Base-by-base conservation (phyloP, 768 basidiomycete genomes). In the Pseudohyphozyma bogoriensis region DNA sequence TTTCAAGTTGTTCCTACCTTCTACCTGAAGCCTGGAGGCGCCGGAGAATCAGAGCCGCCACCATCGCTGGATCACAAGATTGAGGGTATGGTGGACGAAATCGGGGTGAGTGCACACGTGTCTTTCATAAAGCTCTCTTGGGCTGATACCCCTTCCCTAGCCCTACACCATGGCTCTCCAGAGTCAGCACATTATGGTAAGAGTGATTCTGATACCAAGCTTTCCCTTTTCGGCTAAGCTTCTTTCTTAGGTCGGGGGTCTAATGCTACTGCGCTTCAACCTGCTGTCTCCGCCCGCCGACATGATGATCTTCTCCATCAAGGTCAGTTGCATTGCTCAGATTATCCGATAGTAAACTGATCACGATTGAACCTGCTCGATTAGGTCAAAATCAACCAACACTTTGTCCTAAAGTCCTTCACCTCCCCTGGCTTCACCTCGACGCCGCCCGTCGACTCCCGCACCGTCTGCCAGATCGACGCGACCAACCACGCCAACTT, bases 321-420 rank as follows among this genome's bases (percentile, higher is more conserved):
- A 63, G 24, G 60, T n/a, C n/a, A n/a, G n/a, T n/a, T n/a, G n/a
- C n/a, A n/a, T n/a, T n/a, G n/a, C n/a, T n/a, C n/a, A n/a, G n/a
- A n/a, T n/a, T n/a, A n/a, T n/a, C n/a, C n/a, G n/a, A n/a, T n/a
- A n/a, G n/a, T n/a, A n/a, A n/a, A n/a, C n/a, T n/a, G n/a, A n/a
- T n/a, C n/a, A n/a, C n/a, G n/a, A n/a, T n/a, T n/a, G n/a, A n/a
- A n/a, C n/a, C n/a, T n/a, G n/a, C n/a, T n/a, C 11, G n/a, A n/a
- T n/a, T n/a, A n/a, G n/a, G n/a, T 66, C 61, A 66, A 66, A 37
- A 63, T 66, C 51, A 32, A 63, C 39, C 65, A 66, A 26, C 47
- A 44, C 4, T 66, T 66, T 37, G n/a, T 35, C 15, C 58, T 66
- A 11, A 51, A 33, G 32, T 66, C 65, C 8, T 50, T 58, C 13